phyloP scores from a whole-genome alignment of 78 protist species.

The Protostelium mycophagum region DNA sequence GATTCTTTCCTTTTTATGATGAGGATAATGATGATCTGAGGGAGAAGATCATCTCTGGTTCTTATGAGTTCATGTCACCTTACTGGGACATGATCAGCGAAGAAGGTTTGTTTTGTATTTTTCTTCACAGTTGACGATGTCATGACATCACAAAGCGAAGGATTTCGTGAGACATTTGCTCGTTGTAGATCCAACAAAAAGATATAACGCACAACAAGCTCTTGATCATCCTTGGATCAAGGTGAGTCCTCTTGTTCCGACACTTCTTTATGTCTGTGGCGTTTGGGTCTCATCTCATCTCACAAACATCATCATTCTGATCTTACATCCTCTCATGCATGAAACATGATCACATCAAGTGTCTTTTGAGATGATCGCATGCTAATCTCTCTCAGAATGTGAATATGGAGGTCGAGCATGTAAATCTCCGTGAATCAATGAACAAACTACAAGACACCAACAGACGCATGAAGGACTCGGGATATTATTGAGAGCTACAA shows the following conservation, averaged over 20 bases:
- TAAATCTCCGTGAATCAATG: no score
- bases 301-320: no score
- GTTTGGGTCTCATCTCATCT: no score
- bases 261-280: no score
- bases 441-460: no score
- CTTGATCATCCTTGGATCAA: slow-evolving; percentile 56
- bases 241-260: background rate
- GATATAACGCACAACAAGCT: slow-evolving; percentile 47
- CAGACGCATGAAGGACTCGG: no score
- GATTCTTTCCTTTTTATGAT: slow-evolving; percentile 74
- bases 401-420: no score
- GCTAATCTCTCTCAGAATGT: no score
- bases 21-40: slow-evolving; percentile 40
- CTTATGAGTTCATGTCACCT: slow-evolving; percentile 64
- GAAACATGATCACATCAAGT: no score
- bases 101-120: slow-evolving; percentile 74
- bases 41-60: slow-evolving; percentile 54
- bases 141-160: slow-evolving; percentile 49
- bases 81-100: slow-evolving; percentile 65
- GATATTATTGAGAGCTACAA: no score
- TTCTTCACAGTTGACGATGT: slow-evolving; percentile 51
- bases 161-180: slow-evolving; percentile 42
- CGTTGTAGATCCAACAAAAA: slow-evolving; percentile 51
- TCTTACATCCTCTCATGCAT: no score
- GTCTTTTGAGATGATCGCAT: no score